Evolutionary conservation across 257 asterid species (phyloP), one percentile per base, ranked within the genome.

Genomic region (Craterostigma plantagineum): DNA sequence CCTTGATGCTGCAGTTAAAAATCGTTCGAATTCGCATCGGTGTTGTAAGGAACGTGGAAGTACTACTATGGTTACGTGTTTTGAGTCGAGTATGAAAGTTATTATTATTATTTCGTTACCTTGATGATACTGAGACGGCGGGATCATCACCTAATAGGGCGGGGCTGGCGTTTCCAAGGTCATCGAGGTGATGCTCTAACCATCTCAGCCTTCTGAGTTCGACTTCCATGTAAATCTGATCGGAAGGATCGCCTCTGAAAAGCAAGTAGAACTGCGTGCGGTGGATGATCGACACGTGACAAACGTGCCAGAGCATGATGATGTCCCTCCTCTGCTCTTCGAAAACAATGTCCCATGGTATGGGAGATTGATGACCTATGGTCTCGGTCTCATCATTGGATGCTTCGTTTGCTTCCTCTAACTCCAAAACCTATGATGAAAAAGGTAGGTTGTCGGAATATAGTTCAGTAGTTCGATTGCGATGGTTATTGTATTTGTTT

Each of bases 81-180:
- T 36, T 11, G 45, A 11, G 3, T 3, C 15, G 15, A 40, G 45
- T 16, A 40, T 11, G 15, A 7, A 40, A 40, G 3, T 7, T 7
- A 3, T 16, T 14, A 4, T 13, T 52, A n/a, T n/a, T n/a, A n/a
- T n/a, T n/a, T 10, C 14, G 16, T 48, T 38, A 86, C 97, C 97
- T 83, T 33, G 95, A 72, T 12, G 95, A 62, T 23, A 90, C 93
- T 4, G 79, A 72, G 76, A 83, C 52, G 17, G 98, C 81, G 18
- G 98, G 92, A 52, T 79, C 93, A 33, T 90, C 93, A 0, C 95
- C 95, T 53, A 90, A 67, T 47, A 90, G 92, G 0, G 95, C 98
- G 3, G 98, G 98, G 67, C 98, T 90, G 39, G 95, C 98, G 53
- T 90, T 90, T 11, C 98, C 98, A 10, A 90, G 67, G 38, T 84